Conservation (phyloP, 2,329 filamentous ascomycete species). For the Botrytis squamosa region DNA sequence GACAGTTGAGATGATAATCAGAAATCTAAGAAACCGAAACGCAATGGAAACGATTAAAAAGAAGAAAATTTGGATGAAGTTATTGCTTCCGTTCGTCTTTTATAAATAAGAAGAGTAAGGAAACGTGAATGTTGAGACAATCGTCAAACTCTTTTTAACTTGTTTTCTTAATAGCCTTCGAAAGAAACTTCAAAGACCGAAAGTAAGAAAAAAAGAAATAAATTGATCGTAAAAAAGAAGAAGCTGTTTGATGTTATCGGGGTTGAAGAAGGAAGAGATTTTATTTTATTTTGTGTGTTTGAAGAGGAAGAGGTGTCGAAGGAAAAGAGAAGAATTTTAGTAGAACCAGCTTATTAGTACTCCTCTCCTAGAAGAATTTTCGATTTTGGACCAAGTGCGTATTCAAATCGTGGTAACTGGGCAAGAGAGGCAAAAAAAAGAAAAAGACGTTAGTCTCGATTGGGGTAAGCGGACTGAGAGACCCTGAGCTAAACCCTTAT, state of each 20-base stretch:
- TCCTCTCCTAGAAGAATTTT: neutral
- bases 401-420: neutral
- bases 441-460: neutral
- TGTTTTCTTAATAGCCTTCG: conserved; percentile 41
- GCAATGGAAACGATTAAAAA: conserved; percentile 36
- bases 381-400: neutral
- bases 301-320: neutral
- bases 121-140: conserved; percentile 14
- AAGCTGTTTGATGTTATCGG: conserved; percentile 9
- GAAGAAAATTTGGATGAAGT: conserved; percentile 27
- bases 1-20: conserved; percentile 32
- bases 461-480: neutral
- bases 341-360: neutral
- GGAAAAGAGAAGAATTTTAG: conserved; percentile 4
- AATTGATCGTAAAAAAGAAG: conserved; percentile 34
- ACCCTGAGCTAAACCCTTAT: neutral
- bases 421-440: conserved; percentile 8
- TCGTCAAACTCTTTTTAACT: conserved; percentile 13
- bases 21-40: conserved; percentile 36
- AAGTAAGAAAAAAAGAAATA: conserved; percentile 29
- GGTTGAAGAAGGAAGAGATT: neutral
- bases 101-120: conserved; percentile 19
- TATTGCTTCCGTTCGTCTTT: conserved; percentile 23
- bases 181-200: conserved; percentile 41
- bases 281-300: neutral